Evolutionary conservation across 2,329 filamentous ascomycete species (phyloP), one percentile per base, ranked within the genome.

Genomic region (Mycogone perniciosa): DNA sequence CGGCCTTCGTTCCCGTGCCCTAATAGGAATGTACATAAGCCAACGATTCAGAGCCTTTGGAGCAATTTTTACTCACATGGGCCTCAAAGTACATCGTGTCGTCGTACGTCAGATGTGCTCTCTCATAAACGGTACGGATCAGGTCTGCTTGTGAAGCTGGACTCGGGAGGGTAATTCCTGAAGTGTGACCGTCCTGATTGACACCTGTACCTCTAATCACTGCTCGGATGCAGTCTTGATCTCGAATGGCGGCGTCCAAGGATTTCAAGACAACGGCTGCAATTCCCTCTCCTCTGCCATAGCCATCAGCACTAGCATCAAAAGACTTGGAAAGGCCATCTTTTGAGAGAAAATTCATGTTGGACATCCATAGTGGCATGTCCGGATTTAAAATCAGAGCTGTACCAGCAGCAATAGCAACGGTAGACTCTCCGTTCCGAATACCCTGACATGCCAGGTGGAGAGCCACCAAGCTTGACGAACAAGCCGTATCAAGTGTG

Each of bases 251-350:
- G 40, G 68, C 63, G 4, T 63, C 60, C 0, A 79, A 60, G 0
- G 62, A 65, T 59, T 79, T 79, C 2, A 80, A 53, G 1, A 77
- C 53, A 1, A 79, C 50, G 9, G 67, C 61, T 1, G 62, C 71
- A 9, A 70, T 57, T 1, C 59, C 59, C 7, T 62, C 58, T 5
- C 54, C 75, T 67, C 76, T 66, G 1, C 67, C 73, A 58, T 79
- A 81, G 1, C 78, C 78, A 51, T 73, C 67, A 3, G 71, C 76
- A 13, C 59, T 59, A 3, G 56, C 54, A 54, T 75, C 76, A 59
- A 66, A 75, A 46, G 55, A 20, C 20, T 20, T 20, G 20, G 20
- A 20, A 20, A 20, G 20, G 20, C 20, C 20, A 20, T 20, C 20
- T 20, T 20, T 20, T 20, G 20, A 20, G 20, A 20, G 20, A 20